Conservation (phyloP, 345 rosid species). For the Murraya koenigii region DNA sequence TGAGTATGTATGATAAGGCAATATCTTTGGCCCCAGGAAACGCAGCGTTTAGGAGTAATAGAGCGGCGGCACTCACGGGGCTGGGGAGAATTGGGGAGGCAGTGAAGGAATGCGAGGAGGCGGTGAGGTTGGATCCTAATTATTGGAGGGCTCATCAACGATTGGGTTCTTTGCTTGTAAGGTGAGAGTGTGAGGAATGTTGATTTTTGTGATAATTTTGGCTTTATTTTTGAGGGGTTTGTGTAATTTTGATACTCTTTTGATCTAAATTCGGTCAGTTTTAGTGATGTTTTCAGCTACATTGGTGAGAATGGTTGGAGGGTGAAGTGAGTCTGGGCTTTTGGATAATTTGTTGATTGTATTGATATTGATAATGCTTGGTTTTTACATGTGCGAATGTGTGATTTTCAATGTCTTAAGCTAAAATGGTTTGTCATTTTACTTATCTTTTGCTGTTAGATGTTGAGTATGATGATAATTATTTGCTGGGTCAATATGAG, state of each 20-base stretch:
- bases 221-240: neutral
- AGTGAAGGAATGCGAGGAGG: constrained; percentile 74
- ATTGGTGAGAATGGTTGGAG: neutral
- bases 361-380: neutral
- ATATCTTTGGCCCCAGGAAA: constrained; percentile 62
- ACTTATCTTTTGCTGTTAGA: neutral
- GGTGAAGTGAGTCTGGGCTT: neutral
- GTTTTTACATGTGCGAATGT: neutral
- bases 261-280: neutral
- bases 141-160: constrained; percentile 86
- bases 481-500: neutral
- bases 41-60: constrained; percentile 70
- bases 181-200: constrained; percentile 47
- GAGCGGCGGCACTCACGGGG: constrained; percentile 74
- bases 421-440: neutral
- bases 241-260: neutral
- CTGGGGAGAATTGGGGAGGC: constrained; percentile 75
- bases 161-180: constrained; percentile 67
- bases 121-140: constrained; percentile 74
- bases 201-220: neutral
- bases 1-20: constrained; percentile 80
- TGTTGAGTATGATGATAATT: neutral
- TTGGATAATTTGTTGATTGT: neutral
- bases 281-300: constrained; percentile 7
- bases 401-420: neutral